Conservation (phyloP, 1,284 basidiomycete species). For the Vanrija sp. region DNA sequence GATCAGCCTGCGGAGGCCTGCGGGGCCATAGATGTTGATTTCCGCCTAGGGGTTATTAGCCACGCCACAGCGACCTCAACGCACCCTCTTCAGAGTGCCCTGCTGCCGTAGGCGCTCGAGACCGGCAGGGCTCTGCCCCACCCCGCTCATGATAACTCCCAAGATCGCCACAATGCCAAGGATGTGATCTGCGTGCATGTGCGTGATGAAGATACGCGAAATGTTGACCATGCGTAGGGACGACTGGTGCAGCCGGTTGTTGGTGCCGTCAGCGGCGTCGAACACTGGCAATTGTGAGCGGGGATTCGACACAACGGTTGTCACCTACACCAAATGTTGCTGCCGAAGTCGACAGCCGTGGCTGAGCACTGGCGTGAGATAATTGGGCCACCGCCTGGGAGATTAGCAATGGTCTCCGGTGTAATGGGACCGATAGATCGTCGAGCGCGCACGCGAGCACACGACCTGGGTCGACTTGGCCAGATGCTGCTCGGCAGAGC, state of each 20-base stretch:
- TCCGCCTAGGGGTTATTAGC: constrained; percentile 47
- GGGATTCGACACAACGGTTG: neutral
- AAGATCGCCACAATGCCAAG: constrained; percentile 75
- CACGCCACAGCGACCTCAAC: constrained; percentile 8
- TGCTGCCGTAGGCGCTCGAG: constrained; percentile 27
- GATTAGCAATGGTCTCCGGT: neutral
- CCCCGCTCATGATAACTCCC: constrained; percentile 58
- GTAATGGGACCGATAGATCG: neutral
- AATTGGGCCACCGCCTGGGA: constrained; percentile 46
- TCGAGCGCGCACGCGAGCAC: neutral
- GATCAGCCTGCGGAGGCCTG: constrained; percentile 73
- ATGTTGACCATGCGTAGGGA: constrained; percentile 59
- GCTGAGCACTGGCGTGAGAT: constrained; percentile 46
- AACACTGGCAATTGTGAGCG: constrained; percentile 58
- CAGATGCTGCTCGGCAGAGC: no score
- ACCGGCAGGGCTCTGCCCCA: constrained; percentile 43
- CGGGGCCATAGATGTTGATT: constrained; percentile 77
- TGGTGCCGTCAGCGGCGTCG: constrained; percentile 84
- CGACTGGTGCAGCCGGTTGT: constrained; percentile 69
- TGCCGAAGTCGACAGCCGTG: constrained; percentile 47
- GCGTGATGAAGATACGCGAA: constrained; percentile 76
- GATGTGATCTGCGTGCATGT: constrained; percentile 83
- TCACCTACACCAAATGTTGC: constrained; percentile 46
- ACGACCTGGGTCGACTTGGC: neutral
- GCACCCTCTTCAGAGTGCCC: constrained; percentile 37